Conservation (phyloP, 1,139 yeast genomes). For the Suhomyces coccinellae region DNA sequence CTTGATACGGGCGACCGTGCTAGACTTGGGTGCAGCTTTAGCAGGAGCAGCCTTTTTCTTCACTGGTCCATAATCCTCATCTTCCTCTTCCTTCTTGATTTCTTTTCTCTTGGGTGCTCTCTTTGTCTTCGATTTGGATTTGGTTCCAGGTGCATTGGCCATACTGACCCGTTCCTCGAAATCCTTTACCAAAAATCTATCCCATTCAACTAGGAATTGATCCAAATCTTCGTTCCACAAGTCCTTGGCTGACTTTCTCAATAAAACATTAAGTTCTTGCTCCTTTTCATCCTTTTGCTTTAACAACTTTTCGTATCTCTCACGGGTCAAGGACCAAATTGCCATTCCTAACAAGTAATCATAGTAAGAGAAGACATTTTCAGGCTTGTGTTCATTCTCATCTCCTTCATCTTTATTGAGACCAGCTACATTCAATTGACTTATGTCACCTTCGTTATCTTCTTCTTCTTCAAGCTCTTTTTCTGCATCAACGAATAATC, state of each 20-base stretch:
- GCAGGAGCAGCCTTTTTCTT: slow-evolving; percentile 15
- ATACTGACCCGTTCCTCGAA: slow-evolving; percentile 32
- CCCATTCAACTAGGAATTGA: slow-evolving; percentile 66
- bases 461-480: slow-evolving; percentile 36
- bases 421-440: slow-evolving; percentile 32
- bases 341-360: slow-evolving; percentile 86
- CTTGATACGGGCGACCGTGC: neutral
- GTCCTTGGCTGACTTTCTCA: slow-evolving; percentile 78
- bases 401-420: slow-evolving; percentile 29
- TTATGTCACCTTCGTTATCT: slow-evolving; percentile 38
- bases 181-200: slow-evolving; percentile 51
- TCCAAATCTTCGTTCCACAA: slow-evolving; percentile 86
- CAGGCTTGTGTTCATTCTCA: slow-evolving; percentile 37
- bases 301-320: slow-evolving; percentile 78
- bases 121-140: slow-evolving; percentile 29
- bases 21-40: slow-evolving; percentile 5
- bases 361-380: slow-evolving; percentile 53
- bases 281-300: slow-evolving; percentile 74
- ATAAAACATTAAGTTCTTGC: slow-evolving; percentile 63
- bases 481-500: slow-evolving; percentile 28
- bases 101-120: slow-evolving; percentile 19
- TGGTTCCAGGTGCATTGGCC: slow-evolving; percentile 27
- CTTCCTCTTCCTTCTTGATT: slow-evolving; percentile 21
- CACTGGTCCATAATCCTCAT: slow-evolving; percentile 14
- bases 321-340: slow-evolving; percentile 89